Base-by-base conservation (phyloP, 768 basidiomycete genomes). In the Boletus vermiculosoides region DNA sequence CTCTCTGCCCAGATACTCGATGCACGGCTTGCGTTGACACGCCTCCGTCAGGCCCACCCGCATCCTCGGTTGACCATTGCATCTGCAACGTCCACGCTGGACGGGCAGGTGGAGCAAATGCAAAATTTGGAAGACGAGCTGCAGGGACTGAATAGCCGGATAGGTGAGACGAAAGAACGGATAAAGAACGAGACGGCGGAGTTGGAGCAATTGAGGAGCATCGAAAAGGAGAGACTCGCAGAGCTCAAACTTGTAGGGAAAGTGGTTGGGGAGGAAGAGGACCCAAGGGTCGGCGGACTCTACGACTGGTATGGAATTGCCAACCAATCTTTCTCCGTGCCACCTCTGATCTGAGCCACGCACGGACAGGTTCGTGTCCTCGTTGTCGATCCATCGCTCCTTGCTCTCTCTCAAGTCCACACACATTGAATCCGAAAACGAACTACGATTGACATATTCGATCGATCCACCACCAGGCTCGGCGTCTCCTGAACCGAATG, bases 1-100 rank as follows among this genome's bases (percentile, higher is more conserved):
- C 80, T 92, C 1, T 82, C 88, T 1, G 83, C 89, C 55, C 81
- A 90, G 68, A 92, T 95, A 63, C 81, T 92, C 57, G 92, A 94
- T 66, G 84, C 92, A 36, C 86, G 90, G 36, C 81, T 94, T 5
- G 82, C 87, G 1, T 78, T 95, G 37, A 86, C 87, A 8, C 83
- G 93, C 2, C 83, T 95, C 18, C 84, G 90, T 20, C 88, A 93
- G 61, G 82, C 86, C 2, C 85, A 95, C 63, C 89, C 91, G 0
- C 82, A 85, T 20, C 87, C 93, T 45, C 83, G 93, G 11, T 73
- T 94, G 34, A 96, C 94, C 0, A 81, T 92, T 34, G 72, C 84
- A 3, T 77, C 86, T 45, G 94, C 94, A 0, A 85, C 85, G 47
- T 79, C 87, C 59, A 83, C 86, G 52, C 83, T 93, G 2, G 84